phyloP scores from a whole-genome alignment of 108 stramenopile species.

The Cyclotella baltica region DNA sequence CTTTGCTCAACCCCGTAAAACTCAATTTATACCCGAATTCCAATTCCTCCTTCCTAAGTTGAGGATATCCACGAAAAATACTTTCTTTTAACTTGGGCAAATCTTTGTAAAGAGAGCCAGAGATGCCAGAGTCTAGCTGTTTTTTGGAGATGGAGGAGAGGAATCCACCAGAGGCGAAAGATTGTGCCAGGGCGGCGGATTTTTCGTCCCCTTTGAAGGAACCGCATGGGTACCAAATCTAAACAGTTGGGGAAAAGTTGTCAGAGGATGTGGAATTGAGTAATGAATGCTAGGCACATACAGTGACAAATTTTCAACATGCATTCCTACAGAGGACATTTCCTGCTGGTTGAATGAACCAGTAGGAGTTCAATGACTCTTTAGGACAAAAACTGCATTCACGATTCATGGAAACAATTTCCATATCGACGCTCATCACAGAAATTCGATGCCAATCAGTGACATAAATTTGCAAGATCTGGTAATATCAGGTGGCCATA shows the following conservation, averaged over 20 bases:
- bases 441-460: background rate
- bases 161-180: constrained; percentile 62
- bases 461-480: background rate
- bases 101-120: constrained; percentile 68
- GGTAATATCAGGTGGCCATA: background rate
- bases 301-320: background rate
- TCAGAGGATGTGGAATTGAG: background rate
- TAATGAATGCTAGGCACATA: background rate
- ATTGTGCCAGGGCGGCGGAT: constrained; percentile 74
- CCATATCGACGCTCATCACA: no score
- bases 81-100: constrained; percentile 65
- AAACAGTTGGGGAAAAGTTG: background rate
- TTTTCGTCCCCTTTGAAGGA: constrained; percentile 90
- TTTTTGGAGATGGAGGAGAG: constrained; percentile 80
- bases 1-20: constrained; percentile 70
- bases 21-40: constrained; percentile 88
- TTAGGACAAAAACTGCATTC: no score
- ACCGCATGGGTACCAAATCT: constrained; percentile 94
- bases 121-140: constrained; percentile 85
- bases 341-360: no score
- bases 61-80: constrained; percentile 78
- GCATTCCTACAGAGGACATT: no score
- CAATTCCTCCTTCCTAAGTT: constrained; percentile 71
- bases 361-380: no score
- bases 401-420: no score